Percentiles rank a stretch among this genome's conserved stretches.
Evolutionary conservation across 768 basidiomycete species (phyloP).

Genomic region (Cyathus striatus): DNA sequence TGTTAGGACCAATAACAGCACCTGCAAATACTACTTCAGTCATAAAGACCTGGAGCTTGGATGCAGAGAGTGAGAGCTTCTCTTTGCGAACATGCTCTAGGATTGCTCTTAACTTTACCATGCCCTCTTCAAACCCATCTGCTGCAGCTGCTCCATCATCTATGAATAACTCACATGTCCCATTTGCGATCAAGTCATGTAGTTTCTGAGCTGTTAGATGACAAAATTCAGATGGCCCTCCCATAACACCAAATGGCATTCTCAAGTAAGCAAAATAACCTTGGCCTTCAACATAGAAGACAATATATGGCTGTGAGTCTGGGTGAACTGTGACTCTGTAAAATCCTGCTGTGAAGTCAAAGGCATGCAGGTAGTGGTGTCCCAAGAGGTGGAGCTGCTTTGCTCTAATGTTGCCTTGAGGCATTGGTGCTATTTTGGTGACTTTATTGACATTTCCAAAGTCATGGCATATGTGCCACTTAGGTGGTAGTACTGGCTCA

Average conservation of each 20-base stretch:
- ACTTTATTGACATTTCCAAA: slow-evolving; percentile 26
- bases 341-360: slow-evolving; percentile 38
- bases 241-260: slow-evolving; percentile 32
- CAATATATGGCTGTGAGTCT: slow-evolving; percentile 14
- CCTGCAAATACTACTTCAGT: slow-evolving; percentile 27
- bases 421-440: slow-evolving; percentile 20
- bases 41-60: slow-evolving; percentile 18
- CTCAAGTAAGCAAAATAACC: slow-evolving; percentile 11
- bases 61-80: slow-evolving; percentile 22
- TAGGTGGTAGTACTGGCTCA: slow-evolving; percentile 6
- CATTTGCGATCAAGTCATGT: slow-evolving; percentile 12
- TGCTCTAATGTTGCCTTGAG: slow-evolving; percentile 30
- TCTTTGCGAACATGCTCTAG: slow-evolving; percentile 15
- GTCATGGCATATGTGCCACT: slow-evolving; percentile 32
- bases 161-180: slow-evolving; percentile 26
- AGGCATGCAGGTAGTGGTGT: slow-evolving; percentile 23
- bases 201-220: slow-evolving; percentile 13
- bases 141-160: slow-evolving; percentile 25
- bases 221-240: slow-evolving; percentile 24
- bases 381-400: slow-evolving; percentile 32
- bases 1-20: slow-evolving; percentile 16
- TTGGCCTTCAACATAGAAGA: slow-evolving; percentile 2
- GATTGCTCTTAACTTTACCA: slow-evolving; percentile 13
- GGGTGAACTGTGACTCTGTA: slow-evolving; percentile 13
- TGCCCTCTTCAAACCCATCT: slow-evolving; percentile 18